Base-by-base conservation (phyloP, 805 yeast genomes). In the Yamadazyma sp. region DNA sequence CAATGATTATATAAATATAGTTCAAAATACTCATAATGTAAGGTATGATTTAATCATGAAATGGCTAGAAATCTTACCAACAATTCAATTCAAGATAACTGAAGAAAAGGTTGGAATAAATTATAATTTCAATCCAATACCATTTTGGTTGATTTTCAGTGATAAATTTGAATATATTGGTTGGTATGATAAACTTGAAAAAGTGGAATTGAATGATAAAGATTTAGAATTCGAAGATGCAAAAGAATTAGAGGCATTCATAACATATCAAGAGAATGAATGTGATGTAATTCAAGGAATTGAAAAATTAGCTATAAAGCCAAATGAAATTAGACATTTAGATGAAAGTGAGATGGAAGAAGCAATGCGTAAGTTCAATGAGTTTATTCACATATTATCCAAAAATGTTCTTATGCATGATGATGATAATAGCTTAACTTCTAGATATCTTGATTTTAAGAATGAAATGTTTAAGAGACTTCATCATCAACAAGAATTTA, bases 21-120 rank as follows among this genome's bases (percentile, higher is more conserved):
- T 39, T 18, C 35, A 39, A 29, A 32, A 31, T 5, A 40, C 48
- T 6, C 23, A 29, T 9, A 40, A 42, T 21, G 40, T 42, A 9
- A 31, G 39, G 4, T 45, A 44, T 26, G 40, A 38, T 20, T 23
- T 40, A 10, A 35, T 44, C 5, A 33, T 44, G 48, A 44, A 44
- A 33, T 61, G 68, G 68, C 31, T 58, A 21, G 45, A 53, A 7
- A 47, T 60, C 3, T 22, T 48, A 15, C 63, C 65, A 0, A 47
- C 47, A 10, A 39, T 58, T n/a, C 64, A 58, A 31, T 36, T 44
- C 14, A 25, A 40, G 9, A 28, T 23, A 8, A 30, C 35, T 20
- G 13, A n/a, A n/a, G 30, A 27, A 9, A 38, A 36, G 12, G 31
- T 39, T 4, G 36, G 34, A 6, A 27, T 41, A 8, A 41, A 41